Evolutionary conservation across 2,329 filamentous ascomycete species (phyloP).

Genomic region (Fusarium sp.): DNA sequence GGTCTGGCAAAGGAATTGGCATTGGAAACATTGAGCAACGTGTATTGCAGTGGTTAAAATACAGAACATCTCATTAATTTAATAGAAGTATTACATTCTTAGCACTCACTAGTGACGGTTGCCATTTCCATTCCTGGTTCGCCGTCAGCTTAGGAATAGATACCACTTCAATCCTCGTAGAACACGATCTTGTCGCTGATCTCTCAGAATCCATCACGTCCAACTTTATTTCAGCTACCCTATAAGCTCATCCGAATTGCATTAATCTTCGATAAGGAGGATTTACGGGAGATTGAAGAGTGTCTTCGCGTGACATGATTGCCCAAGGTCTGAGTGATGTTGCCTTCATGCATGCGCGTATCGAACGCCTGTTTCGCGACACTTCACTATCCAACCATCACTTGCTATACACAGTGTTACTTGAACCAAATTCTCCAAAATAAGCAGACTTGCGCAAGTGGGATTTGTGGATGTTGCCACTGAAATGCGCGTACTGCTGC

Average conservation of each 20-base stretch:
- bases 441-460: too few relatives aligned
- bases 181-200: background rate
- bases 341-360: background rate
- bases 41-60: rapidly evolving
- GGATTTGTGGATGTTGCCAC: background rate
- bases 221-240: background rate
- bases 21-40: background rate
- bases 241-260: rapidly evolving
- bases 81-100: background rate
- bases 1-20: background rate
- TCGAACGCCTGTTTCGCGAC: background rate
- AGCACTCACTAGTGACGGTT: background rate
- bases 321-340: background rate
- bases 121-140: background rate
- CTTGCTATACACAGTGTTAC: too few relatives aligned
- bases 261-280: rapidly evolving
- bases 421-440: background rate
- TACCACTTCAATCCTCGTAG: too few relatives aligned
- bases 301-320: too few relatives aligned
- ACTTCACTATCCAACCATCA: background rate
- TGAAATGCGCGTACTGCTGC: too few relatives aligned
- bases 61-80: background rate
- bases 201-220: background rate
- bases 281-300: background rate
- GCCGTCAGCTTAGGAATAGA: background rate